phyloP scores from a whole-genome alignment of 768 basidiomycete species.

The Collybia nuda region DNA sequence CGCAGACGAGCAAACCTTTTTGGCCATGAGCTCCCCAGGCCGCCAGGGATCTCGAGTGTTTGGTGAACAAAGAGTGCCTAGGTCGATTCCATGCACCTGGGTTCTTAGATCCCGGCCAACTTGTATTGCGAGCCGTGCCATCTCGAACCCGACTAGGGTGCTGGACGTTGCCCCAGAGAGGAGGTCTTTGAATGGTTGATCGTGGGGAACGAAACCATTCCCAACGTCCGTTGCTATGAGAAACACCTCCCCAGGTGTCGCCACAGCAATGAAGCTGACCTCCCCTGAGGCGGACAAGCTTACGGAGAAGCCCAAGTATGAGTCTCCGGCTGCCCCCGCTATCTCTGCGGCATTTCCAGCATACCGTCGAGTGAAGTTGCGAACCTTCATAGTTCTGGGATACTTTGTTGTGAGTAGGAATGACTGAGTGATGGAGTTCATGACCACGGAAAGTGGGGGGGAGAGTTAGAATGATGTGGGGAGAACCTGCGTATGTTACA shows the following conservation, averaged over 20 bases:
- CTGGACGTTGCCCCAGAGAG: slow-evolving; percentile 12
- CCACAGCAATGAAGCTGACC: slow-evolving; percentile 10
- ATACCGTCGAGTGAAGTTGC: slow-evolving; percentile 8
- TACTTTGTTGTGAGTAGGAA: neutral
- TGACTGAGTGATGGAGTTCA: slow-evolving; percentile 8
- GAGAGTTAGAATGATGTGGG: neutral
- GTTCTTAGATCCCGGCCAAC: slow-evolving; percentile 22
- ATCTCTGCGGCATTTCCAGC: slow-evolving; percentile 9
- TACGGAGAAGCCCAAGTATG: slow-evolving; percentile 10
- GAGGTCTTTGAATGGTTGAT: slow-evolving; percentile 13
- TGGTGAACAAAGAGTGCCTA: slow-evolving; percentile 25
- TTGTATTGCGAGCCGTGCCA: slow-evolving; percentile 33
- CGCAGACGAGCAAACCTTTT: slow-evolving; percentile 10
- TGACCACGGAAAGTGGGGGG: neutral
- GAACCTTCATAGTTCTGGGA: slow-evolving; percentile 5
- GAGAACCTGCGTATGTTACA: neutral
- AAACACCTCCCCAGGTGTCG: slow-evolving; percentile 9
- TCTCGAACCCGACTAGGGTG: slow-evolving; percentile 32
- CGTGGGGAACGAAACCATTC: neutral
- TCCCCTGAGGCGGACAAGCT: slow-evolving; percentile 3
- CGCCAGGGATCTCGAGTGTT: slow-evolving; percentile 17
- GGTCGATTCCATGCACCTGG: slow-evolving; percentile 34
- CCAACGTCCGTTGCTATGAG: slow-evolving; percentile 3
- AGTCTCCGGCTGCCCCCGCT: neutral
- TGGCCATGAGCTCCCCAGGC: slow-evolving; percentile 25